Conservation (phyloP, 345 rosid genomes). For the Draba incana region DNA sequence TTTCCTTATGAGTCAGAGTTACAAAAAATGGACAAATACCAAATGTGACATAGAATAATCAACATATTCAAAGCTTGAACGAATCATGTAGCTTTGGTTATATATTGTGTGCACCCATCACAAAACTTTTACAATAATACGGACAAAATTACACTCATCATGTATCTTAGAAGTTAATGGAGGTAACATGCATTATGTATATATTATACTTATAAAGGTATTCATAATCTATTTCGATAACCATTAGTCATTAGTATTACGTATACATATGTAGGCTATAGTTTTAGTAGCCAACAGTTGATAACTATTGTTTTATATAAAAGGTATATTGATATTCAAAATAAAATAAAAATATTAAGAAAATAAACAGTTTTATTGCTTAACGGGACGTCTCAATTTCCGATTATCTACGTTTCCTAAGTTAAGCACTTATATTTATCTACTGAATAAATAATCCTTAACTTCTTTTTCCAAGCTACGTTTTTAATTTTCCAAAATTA, state of each 20-base stretch:
- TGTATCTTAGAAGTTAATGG: constrained; percentile 15
- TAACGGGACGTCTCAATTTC: constrained; percentile 18
- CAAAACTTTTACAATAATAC: constrained; percentile 7
- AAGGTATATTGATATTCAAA: too few relatives aligned
- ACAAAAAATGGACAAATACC: neutral
- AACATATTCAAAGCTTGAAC: constrained; percentile 7
- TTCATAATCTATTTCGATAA: neutral
- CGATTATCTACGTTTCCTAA: constrained; percentile 4
- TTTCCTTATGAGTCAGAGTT: neutral
- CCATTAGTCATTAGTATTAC: too few relatives aligned
- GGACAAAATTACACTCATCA: constrained; percentile 24
- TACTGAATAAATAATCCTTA: neutral
- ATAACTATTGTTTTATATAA: too few relatives aligned
- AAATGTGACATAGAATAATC: neutral
- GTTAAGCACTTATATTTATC: too few relatives aligned
- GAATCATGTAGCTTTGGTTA: constrained; percentile 18
- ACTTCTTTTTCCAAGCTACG: neutral
- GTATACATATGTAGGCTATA: too few relatives aligned
- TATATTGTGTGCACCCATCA: constrained; percentile 13
- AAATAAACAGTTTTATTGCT: constrained; percentile 11
- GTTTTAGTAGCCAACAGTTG: too few relatives aligned
- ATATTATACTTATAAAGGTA: constrained; percentile 2
- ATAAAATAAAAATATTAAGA: neutral
- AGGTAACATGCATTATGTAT: constrained; percentile 35
- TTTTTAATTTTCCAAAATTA: too few relatives aligned